Conservation (phyloP, 1,139 yeast species). For the Debaryomyces psychrophilus region DNA sequence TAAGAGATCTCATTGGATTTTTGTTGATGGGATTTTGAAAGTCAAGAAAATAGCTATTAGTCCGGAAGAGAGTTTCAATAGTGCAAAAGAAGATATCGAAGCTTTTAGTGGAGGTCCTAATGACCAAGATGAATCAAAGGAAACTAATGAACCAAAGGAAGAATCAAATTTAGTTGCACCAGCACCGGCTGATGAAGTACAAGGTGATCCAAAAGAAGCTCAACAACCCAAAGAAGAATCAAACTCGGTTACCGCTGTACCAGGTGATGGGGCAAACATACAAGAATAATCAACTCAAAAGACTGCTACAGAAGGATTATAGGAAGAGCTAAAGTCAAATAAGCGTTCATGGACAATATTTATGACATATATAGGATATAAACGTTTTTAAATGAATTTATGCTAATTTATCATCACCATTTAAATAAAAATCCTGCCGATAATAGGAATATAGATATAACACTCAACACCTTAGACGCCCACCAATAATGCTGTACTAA, state of each 20-base stretch:
- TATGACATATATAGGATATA: conserved; percentile 5
- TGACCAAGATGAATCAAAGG: conserved; percentile 9
- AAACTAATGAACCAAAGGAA: conserved; percentile 16
- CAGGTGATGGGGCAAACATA: too few species aligned
- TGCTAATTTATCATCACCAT: conserved; percentile 4
- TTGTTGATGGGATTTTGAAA: conserved; percentile 72
- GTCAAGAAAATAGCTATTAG: conserved; percentile 68
- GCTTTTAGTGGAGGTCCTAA: conserved; percentile 23
- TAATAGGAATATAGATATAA: conserved; percentile 48
- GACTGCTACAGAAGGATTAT: not conserved
- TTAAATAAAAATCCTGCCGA: conserved; percentile 25
- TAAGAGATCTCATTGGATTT: conserved; percentile 87
- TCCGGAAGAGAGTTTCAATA: conserved; percentile 74
- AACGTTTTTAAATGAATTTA: conserved; percentile 3
- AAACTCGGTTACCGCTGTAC: not conserved
- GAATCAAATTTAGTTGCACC: conserved; percentile 1
- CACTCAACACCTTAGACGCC: conserved; percentile 67
- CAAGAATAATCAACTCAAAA: not conserved
- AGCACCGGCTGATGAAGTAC: conserved; percentile 6
- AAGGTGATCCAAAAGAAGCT: conserved; percentile 5
- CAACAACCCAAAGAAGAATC: not conserved
- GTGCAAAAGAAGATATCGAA: conserved; percentile 61
- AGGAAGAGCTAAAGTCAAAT: not conserved
- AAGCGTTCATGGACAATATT: conserved; percentile 1
- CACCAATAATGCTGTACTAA: conserved; percentile 95